These are phyloP conservation scores for Rhizopogon salebrosus DNA, from an alignment of 768 basidiomycete species.

Conservation along the genomic window DNA sequence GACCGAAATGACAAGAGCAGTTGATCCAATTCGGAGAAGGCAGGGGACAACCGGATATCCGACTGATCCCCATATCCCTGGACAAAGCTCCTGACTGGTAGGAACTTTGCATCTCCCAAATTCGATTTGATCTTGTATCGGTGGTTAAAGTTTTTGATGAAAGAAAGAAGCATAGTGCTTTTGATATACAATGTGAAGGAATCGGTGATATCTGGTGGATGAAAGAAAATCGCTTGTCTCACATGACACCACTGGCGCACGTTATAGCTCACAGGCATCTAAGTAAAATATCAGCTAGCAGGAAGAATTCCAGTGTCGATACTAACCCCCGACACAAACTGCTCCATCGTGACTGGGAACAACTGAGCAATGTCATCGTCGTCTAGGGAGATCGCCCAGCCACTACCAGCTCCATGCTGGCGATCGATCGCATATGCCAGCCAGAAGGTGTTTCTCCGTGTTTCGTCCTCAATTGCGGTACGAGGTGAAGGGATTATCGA, in stretches of 20 bases:
- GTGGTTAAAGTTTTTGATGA: constrained; percentile 59
- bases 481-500: constrained; percentile 57
- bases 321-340: constrained; percentile 59
- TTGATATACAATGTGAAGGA: constrained; percentile 72
- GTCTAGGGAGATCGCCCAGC: constrained; percentile 67
- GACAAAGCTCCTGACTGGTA: constrained; percentile 28
- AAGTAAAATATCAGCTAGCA: constrained; percentile 6
- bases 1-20: constrained; percentile 50
- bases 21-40: constrained; percentile 60
- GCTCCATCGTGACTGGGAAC: constrained; percentile 55
- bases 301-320: neutral
- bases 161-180: constrained; percentile 56
- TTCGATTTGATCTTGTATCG: constrained; percentile 60
- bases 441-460: constrained; percentile 70
- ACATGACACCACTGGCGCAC: constrained; percentile 68
- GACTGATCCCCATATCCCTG: constrained; percentile 34
- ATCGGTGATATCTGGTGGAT: constrained; percentile 60
- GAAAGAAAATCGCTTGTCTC: constrained; percentile 51
- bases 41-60: constrained; percentile 55
- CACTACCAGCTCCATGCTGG: constrained; percentile 60
- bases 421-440: constrained; percentile 66
- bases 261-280: constrained; percentile 44
- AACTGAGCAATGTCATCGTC: constrained; percentile 72
- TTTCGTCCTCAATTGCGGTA: constrained; percentile 65
- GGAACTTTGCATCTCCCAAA: constrained; percentile 49